Base-by-base conservation (phyloP, 2,329 filamentous ascomycete species). In the Fusarium transvaalense region DNA sequence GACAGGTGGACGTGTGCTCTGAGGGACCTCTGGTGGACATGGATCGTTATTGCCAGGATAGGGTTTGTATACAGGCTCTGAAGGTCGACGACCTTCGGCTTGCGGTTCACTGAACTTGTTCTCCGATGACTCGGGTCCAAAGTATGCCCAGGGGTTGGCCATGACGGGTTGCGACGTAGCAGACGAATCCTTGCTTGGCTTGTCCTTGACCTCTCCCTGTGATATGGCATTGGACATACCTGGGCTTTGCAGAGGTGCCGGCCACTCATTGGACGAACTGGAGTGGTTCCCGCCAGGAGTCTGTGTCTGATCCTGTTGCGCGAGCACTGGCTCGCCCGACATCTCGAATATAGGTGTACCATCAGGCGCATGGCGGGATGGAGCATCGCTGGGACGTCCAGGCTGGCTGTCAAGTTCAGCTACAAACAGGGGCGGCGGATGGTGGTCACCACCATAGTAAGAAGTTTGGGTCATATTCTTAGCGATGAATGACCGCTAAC, bases 61-160 rank as follows among this genome's bases (percentile, higher is more conserved):
- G 12, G 68, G 67, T 25, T 48, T 71, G 45, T 70, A 64, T 35
- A 56, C 42, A n/a, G 58, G 55, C 12, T 57, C 61, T 37, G 61
- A 53, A 35, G 65, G 51, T n/a, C 48, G 57, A 13, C 41, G 64
- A 13, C 21, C 39, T 25, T 68, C 55, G 34, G 17, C 48, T 29
- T 66, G 45, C 5, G 21, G 27, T 31, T 53, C 37, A 53, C 53
- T n/a, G 23, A 42, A 27, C 32, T 42, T 45, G 34, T 41, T 35
- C n/a, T 55, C 61, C 25, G 68, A 25, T 39, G 48, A 42, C 48
- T 65, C 64, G 8, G 75, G 71, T 5, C 76, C 76, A 63, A 77
- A 73, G 34, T 78, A 79, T 17, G 78, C 69, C 77, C 78, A 79
- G 12, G 77, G 76, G 39, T 78, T 76, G 32, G 76, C 77, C 61